These are phyloP conservation scores for Rhododendron ovatum DNA, from an alignment of 148 eudicot genomes.

Conservation along the genomic window DNA sequence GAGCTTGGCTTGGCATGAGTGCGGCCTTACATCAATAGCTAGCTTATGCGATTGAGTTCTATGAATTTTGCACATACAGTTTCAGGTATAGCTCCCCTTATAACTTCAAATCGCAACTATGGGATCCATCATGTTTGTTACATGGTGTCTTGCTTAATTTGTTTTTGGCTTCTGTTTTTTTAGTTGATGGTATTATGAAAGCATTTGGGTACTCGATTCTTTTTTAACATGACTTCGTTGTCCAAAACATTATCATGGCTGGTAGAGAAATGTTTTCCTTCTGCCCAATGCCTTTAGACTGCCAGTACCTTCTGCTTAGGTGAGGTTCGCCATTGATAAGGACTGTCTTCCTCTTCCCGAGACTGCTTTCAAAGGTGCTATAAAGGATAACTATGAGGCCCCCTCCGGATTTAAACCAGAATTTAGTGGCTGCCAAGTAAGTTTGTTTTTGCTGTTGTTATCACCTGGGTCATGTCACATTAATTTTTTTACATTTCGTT, in stretches of 20 bases:
- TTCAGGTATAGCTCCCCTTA: not conserved
- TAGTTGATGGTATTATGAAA: not conserved
- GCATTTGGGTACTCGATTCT: not conserved
- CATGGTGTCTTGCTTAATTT: not conserved
- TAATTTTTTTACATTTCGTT: not conserved
- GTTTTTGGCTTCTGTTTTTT: not conserved
- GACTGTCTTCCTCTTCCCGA: constrained; percentile 72
- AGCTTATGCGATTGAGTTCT: not conserved
- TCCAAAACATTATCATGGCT: too few species aligned
- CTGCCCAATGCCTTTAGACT: too few species aligned
- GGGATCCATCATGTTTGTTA: too few species aligned
- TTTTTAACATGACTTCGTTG: too few species aligned
- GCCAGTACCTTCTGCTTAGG: constrained; percentile 31
- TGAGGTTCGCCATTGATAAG: constrained; percentile 47
- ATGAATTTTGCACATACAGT: not conserved
- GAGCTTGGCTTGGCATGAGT: not conserved
- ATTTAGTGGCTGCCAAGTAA: constrained; percentile 53
- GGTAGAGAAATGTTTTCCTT: too few species aligned
- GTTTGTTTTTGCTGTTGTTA: not conserved
- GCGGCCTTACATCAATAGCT: not conserved
- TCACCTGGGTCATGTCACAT: not conserved
- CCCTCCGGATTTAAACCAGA: constrained; percentile 48
- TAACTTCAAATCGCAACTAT: too few species aligned
- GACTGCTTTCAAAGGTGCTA: constrained; percentile 45
- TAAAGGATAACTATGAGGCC: constrained; percentile 44